phyloP scores from a whole-genome alignment of 257 asterid genomes.

The Solanum chiquidenum region DNA sequence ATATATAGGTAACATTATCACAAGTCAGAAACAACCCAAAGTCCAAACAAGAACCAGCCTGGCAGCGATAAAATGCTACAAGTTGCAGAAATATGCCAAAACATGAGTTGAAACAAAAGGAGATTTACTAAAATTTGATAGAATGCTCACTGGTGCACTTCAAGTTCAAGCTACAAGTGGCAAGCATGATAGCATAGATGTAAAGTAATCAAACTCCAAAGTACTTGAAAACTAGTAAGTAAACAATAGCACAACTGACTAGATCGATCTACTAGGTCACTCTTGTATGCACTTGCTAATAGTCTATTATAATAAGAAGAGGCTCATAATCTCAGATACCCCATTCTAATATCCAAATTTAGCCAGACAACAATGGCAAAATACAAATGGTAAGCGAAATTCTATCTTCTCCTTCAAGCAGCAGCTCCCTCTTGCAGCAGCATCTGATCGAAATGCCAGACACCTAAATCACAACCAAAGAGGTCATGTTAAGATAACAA shows the following conservation, averaged over 20 bases:
- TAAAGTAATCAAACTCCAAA: not conserved
- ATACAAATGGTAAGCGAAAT: not conserved
- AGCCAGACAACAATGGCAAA: not conserved
- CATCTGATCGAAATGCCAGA: constrained; percentile 75
- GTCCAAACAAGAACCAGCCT: not conserved
- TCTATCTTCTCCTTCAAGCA: constrained; percentile 16
- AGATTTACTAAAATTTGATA: not conserved
- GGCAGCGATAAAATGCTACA: not conserved
- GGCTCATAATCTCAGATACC: not conserved
- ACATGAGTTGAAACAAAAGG: not conserved
- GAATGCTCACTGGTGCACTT: not conserved
- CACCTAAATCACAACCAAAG: constrained; percentile 34
- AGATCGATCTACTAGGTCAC: not conserved
- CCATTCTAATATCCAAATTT: not conserved
- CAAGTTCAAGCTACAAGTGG: not conserved
- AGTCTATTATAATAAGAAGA: not conserved
- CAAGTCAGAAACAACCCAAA: not conserved
- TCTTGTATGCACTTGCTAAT: not conserved
- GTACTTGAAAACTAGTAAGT: not conserved
- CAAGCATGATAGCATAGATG: not conserved
- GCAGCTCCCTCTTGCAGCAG: constrained; percentile 30
- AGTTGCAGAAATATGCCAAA: not conserved
- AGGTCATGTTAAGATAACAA: not conserved
- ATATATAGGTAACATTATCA: not conserved
- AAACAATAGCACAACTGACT: not conserved